A percentile compares a stretch with the other conserved stretches of the same genome.
phyloP scores from a whole-genome alignment of 495 filamentous ascomycete genomes.

The Aspergillus homomorphus region DNA sequence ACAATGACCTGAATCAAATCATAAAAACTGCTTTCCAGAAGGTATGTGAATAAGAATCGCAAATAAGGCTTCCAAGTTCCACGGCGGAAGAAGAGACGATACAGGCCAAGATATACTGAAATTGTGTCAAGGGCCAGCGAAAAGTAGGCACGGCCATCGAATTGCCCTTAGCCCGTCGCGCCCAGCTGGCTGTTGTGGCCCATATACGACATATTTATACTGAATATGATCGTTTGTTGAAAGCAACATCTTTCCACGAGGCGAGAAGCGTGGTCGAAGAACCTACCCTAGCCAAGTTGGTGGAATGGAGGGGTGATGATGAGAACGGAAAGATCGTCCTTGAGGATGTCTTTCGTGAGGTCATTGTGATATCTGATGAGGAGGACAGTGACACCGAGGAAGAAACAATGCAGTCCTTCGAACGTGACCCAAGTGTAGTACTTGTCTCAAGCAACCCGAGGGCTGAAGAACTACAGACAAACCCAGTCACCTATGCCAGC shows the following conservation, averaged over 20 bases:
- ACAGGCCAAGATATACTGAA: slow-evolving; percentile 11
- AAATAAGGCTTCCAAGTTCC: neutral
- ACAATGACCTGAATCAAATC: slow-evolving; percentile 71
- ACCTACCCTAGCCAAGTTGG: slow-evolving; percentile 65
- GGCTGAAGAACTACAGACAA: slow-evolving; percentile 33
- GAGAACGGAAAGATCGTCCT: slow-evolving; percentile 71
- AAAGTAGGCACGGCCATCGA: slow-evolving; percentile 68
- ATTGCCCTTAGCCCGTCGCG: slow-evolving; percentile 66
- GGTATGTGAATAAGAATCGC: slow-evolving; percentile 43
- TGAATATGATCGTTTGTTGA: slow-evolving; percentile 76
- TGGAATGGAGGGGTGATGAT: slow-evolving; percentile 86
- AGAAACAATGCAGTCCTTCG: slow-evolving; percentile 13
- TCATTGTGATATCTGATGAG: slow-evolving; percentile 79
- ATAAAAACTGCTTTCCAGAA: slow-evolving; percentile 81
- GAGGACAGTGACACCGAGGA: slow-evolving; percentile 61
- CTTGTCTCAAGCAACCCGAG: slow-evolving; percentile 37
- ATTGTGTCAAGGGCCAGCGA: slow-evolving; percentile 40
- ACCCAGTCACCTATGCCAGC: slow-evolving; percentile 24
- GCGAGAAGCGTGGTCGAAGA: slow-evolving; percentile 70
- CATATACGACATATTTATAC: slow-evolving; percentile 87
- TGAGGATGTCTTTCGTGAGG: slow-evolving; percentile 76
- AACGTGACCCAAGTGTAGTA: slow-evolving; percentile 38
- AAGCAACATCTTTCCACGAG: slow-evolving; percentile 58
- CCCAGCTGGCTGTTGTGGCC: slow-evolving; percentile 78
- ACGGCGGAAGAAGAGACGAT: slow-evolving; percentile 7